Percentiles rank a stretch among this genome's conserved stretches.
These are phyloP conservation scores for Agaricus blazei DNA, from an alignment of 768 basidiomycete genomes.

Conservation along the genomic window DNA sequence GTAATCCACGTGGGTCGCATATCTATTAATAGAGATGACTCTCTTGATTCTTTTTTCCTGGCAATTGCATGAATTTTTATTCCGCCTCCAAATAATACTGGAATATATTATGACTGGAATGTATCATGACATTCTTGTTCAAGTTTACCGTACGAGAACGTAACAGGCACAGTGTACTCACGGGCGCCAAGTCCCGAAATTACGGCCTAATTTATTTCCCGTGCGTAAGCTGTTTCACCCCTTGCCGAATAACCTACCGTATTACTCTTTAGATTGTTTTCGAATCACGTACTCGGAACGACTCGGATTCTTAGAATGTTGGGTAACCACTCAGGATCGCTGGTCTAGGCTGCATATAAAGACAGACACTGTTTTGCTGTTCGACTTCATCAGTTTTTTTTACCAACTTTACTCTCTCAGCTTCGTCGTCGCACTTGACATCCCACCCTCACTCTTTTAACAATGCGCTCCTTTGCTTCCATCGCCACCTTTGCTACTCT, in stretches of 20 bases:
- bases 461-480: conserved; percentile 6
- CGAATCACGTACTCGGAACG: not conserved
- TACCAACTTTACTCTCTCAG: not conserved
- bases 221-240: no score
- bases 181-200: no score
- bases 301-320: not conserved
- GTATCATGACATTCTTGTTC: no score
- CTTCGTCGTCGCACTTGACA: conserved; percentile 12
- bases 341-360: not conserved
- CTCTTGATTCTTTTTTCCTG: no score
- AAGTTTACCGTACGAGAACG: no score
- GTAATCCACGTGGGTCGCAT: no score
- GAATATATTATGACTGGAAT: no score
- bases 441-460: conserved; percentile 6
- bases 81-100: no score
- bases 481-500: conserved; percentile 16
- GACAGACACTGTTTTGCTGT: not conserved
- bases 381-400: not conserved
- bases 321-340: not conserved
- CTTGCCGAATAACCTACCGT: not conserved
- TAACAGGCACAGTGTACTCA: no score
- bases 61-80: no score
- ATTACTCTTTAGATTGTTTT: not conserved
- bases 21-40: no score
- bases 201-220: no score